phyloP scores from a whole-genome alignment of 116 monocot species.

The Zostera marina region DNA sequence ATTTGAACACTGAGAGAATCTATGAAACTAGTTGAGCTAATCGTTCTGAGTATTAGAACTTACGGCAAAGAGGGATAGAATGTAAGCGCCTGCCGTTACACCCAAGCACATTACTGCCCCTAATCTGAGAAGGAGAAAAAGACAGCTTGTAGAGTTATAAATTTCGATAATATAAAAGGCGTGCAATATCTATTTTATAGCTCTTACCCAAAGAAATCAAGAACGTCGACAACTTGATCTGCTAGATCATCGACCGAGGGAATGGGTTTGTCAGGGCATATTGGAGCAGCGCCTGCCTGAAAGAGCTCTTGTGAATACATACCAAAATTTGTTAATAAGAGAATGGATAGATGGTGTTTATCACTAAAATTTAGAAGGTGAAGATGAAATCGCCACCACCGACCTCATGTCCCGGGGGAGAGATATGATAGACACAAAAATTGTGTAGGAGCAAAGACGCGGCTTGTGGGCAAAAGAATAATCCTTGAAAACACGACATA shows the following conservation, averaged over 20 bases:
- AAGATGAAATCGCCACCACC: not conserved
- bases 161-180: too few relatives aligned
- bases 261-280: conserved; percentile 34
- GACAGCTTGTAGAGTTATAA: too few relatives aligned
- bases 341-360: conserved; percentile 2
- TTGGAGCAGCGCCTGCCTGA: conserved; percentile 81
- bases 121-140: conserved; percentile 26
- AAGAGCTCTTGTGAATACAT: conserved; percentile 30
- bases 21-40: too few relatives aligned
- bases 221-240: conserved; percentile 66
- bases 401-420: conserved; percentile 78
- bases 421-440: conserved; percentile 79
- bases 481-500: conserved; percentile 76
- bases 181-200: too few relatives aligned
- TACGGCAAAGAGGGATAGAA: conserved; percentile 84
- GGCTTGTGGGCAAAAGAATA: conserved; percentile 52
- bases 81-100: conserved; percentile 64
- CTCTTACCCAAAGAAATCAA: conserved; percentile 61
- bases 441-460: conserved; percentile 63
- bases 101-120: conserved; percentile 75
- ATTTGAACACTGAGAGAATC: too few relatives aligned
- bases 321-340: conserved; percentile 4
- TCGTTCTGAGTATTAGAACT: conserved; percentile 1
- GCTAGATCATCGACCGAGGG: conserved; percentile 65
- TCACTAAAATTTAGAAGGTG: not conserved